phyloP scores from a whole-genome alignment of 2,329 filamentous ascomycete species.

The Colletotrichum tabaci region DNA sequence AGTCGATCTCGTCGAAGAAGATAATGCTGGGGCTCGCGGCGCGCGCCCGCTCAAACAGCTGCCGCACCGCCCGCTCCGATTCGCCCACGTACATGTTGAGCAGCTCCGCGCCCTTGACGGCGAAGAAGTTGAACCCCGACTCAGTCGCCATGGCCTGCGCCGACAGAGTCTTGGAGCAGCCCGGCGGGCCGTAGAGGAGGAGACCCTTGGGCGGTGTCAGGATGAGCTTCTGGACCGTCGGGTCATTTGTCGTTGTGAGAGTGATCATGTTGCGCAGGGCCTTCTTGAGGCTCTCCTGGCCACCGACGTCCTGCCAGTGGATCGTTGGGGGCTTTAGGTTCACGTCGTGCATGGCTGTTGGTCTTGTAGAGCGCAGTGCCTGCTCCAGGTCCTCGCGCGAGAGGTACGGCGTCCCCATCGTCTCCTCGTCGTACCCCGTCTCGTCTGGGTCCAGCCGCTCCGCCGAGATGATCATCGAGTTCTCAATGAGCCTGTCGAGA shows the following conservation, averaged over 20 bases:
- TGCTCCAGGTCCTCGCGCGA: slow-evolving; percentile 69
- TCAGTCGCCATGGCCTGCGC: slow-evolving; percentile 94
- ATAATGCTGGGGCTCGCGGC: slow-evolving; percentile 90
- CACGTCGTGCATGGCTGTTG: slow-evolving; percentile 90
- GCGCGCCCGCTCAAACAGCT: slow-evolving; percentile 87
- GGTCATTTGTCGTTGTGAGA: slow-evolving; percentile 52
- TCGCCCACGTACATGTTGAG: slow-evolving; percentile 98
- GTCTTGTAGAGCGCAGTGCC: slow-evolving; percentile 79
- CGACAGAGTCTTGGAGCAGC: slow-evolving; percentile 94
- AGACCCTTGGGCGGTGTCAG: slow-evolving; percentile 82
- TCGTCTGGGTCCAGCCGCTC: slow-evolving; percentile 49
- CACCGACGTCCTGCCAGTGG: slow-evolving; percentile 89
- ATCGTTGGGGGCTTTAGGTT: slow-evolving; percentile 91
- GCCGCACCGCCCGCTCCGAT: slow-evolving; percentile 87
- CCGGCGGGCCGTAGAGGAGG: slow-evolving; percentile 91
- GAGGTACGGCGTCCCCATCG: slow-evolving; percentile 48
- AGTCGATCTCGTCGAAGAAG: slow-evolving; percentile 97
- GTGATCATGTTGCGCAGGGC: slow-evolving; percentile 68
- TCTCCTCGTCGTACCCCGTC: slow-evolving; percentile 43
- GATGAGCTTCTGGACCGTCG: slow-evolving; percentile 54
- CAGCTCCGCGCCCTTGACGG: slow-evolving; percentile 93
- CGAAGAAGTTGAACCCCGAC: slow-evolving; percentile 92
- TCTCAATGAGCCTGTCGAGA: slow-evolving; percentile 73
- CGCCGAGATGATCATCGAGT: slow-evolving; percentile 51
- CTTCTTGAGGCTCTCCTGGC: slow-evolving; percentile 82